Base-by-base conservation (phyloP, 2,329 filamentous ascomycete genomes). In the Fusarium tricinctum region DNA sequence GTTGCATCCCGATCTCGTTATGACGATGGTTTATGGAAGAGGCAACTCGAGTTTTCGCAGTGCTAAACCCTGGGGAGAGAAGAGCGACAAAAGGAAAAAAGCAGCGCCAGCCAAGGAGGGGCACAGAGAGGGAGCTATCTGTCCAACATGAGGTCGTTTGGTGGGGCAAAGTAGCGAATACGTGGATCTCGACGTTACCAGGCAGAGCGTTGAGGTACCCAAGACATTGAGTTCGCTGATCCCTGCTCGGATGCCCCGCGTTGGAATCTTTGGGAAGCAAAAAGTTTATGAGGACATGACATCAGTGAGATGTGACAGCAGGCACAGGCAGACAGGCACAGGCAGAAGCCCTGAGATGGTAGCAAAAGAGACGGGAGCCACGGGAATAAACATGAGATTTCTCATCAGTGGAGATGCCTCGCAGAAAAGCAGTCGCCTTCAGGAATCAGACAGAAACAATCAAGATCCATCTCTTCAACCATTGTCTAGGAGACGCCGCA, bases 181-280 rank as follows among this genome's bases (percentile, higher is more conserved):
- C 71, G 30, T 48, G 7, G 1, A 9, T n/a, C 4, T 8, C 3
- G 15, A 38, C 35, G 40, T 22, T 15, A 7, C 1, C 3, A 8
- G 5, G 5, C 9, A 0, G 7, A 6, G 10, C 2, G 12, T 30
- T 30, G 28, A 60, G 40, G 71, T 77, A 70, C 38, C 43, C 7
- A 39, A 15, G 13, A 77, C 75, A 45, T 49, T 5, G 39, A 62
- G 54, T 55, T 33, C 10, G 58, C 26, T 54, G 48, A 58, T 42
- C 58, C 60, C 54, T 58, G 65, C 52, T 56, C 63, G 55, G 60
- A 30, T 74, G 74, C 75, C 75, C 75, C 75, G 69, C 74, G 69
- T 63, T 75, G 72, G 73, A 77, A 77, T 64, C 72, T 76, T 76
- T 66, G 66, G 63, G 68, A 69, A 64, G 66, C 57, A 69, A 59